Evolutionary conservation across 495 filamentous ascomycete genomes (phyloP), one percentile per base, ranked within the genome.

Genomic region (Lineolata rhizophorae): DNA sequence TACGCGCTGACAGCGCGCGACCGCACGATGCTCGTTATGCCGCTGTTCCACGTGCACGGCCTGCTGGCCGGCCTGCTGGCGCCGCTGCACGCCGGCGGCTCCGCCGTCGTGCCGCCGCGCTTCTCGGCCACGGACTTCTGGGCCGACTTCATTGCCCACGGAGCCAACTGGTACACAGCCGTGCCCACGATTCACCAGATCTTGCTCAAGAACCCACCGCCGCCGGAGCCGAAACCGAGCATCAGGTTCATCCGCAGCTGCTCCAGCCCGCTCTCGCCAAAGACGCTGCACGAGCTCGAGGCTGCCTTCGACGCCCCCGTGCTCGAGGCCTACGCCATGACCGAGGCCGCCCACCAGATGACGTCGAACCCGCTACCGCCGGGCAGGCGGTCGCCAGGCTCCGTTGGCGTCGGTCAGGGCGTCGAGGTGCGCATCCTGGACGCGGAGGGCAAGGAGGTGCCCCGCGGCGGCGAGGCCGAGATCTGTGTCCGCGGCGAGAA

Each of bases 181-280:
- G 75, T 85, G 5, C 80, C 80, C 1, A 84, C 80, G 0, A 84
- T 90, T 49, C 80, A 90, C 55, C 80, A 84, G 41, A 83, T 90
- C 40, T 60, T 90, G 1, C 74, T 90, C 25, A 73, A 67, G 47
- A 60, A 60, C 39, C n/a, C n/a, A n/a, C 64, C 73, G 3, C 48
- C 60, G 9, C 80, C 80, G 13, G 57, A 44, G 32, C 67, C 69
- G 2, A 52, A 70, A 19, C 78, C 80, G 5, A 37, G 57, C 9
- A 84, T 90, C 53, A 69, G 80, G 33, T 85, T 90, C 58, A 82
- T 90, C 48, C 65, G 80, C 30, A 85, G 78, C 2, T 85, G 80
- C 56, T 83, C 77, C 20, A 79, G 73, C 5, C 79, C 79, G 0
- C 55, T 85, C 13, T 74, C 75, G 0, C 80, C 80, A 0, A 74